Evolutionary conservation across 768 basidiomycete genomes (phyloP).

Genomic region (Gloeopeniophorella convolvens): DNA sequence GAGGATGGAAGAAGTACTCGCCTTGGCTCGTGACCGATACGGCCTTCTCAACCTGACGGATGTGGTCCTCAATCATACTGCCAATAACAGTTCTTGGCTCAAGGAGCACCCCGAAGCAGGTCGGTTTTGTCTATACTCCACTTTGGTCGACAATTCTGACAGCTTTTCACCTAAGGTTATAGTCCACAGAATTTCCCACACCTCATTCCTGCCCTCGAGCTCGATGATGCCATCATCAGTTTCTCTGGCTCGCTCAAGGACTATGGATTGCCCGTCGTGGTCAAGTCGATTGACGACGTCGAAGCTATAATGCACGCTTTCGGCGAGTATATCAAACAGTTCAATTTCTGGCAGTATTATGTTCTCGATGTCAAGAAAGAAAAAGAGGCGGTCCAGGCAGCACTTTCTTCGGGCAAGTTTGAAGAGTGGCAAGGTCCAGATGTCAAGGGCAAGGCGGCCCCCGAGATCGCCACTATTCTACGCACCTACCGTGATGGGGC

Average conservation of each 20-base stretch:
- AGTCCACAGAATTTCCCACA: conserved; percentile 90
- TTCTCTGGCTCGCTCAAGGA: conserved; percentile 63
- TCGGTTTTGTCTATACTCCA: conserved; percentile 30
- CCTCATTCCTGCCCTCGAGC: conserved; percentile 83
- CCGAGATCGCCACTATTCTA: conserved; percentile 61
- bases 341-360: conserved; percentile 92
- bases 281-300: conserved; percentile 65
- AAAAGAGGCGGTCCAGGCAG: conserved; percentile 47
- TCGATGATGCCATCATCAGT: conserved; percentile 80
- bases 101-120: conserved; percentile 94
- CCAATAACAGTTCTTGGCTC: conserved; percentile 90
- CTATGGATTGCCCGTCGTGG: conserved; percentile 63
- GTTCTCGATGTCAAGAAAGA: conserved; percentile 71
- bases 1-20: conserved; percentile 58
- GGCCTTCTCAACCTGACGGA: conserved; percentile 89
- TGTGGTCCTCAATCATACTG: conserved; percentile 96
- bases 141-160: not conserved
- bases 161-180: conserved; percentile 49
- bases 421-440: conserved; percentile 56
- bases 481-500: conserved; percentile 38
- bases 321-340: conserved; percentile 47
- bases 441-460: conserved; percentile 50
- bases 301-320: conserved; percentile 60
- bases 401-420: conserved; percentile 42
- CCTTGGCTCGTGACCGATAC: conserved; percentile 72